Conservation (phyloP, 345 rosid species). For the Hibiscus mutabilis region DNA sequence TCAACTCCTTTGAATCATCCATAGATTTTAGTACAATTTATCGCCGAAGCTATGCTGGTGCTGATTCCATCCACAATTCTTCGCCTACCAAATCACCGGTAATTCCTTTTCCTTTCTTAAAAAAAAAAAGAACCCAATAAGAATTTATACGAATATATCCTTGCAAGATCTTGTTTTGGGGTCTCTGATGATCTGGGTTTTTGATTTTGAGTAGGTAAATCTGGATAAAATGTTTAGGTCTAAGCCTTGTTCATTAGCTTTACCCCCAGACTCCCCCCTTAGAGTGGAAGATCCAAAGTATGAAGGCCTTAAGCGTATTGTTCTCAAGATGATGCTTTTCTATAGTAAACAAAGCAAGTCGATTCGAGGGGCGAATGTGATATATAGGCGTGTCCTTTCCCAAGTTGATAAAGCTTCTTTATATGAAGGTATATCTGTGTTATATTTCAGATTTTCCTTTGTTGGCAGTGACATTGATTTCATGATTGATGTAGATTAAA, state of each 20-base stretch:
- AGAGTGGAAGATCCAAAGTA: slow-evolving; percentile 74
- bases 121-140: background rate
- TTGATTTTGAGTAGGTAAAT: slow-evolving; percentile 38
- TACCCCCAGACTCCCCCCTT: slow-evolving; percentile 58
- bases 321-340: slow-evolving; percentile 64
- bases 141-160: background rate
- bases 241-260: slow-evolving; percentile 81
- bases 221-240: slow-evolving; percentile 77
- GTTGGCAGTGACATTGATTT: background rate
- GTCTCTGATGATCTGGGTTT: background rate
- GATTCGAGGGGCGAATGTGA: slow-evolving; percentile 79
- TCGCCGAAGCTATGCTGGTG: slow-evolving; percentile 36
- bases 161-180: background rate
- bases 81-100: slow-evolving; percentile 37
- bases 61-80: slow-evolving; percentile 20
- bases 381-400: slow-evolving; percentile 49
- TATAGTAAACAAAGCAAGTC: slow-evolving; percentile 87
- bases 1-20: slow-evolving; percentile 17
- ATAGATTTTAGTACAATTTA: slow-evolving; percentile 21
- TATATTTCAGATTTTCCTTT: background rate
- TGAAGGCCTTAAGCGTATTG: slow-evolving; percentile 46
- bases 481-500: background rate
- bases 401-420: slow-evolving; percentile 77
- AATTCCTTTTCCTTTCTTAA: slow-evolving; percentile 1
- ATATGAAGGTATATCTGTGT: slow-evolving; percentile 49